Percentiles rank a stretch among this genome's conserved stretches.
These are phyloP conservation scores for Cladophialophora bantiana DNA, from an alignment of 2,329 filamentous ascomycete genomes.

Conservation along the genomic window DNA sequence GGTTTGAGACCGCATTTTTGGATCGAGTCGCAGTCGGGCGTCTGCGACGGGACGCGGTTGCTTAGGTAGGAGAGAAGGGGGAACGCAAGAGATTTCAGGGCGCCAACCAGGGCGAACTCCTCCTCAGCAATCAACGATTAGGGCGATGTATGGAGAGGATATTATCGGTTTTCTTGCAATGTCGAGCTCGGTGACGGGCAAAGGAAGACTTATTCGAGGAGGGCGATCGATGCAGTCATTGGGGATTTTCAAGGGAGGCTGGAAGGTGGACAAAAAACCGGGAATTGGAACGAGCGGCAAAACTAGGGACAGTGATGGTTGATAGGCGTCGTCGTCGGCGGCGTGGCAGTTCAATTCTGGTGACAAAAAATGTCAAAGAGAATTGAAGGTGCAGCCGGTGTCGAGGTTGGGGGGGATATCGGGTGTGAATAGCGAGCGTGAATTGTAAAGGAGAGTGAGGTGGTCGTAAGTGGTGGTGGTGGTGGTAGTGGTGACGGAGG, in stretches of 20 bases:
- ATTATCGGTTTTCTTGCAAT: conserved; percentile 9
- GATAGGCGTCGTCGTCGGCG: not conserved
- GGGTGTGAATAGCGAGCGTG: conserved; percentile 31
- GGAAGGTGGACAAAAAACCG: conserved; percentile 25
- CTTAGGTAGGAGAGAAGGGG: conserved; percentile 4
- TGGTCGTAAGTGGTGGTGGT: conserved; percentile 1
- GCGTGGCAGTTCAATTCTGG: conserved; percentile 11
- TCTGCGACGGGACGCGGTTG: conserved; percentile 10
- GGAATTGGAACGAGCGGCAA: conserved; percentile 33
- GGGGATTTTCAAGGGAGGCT: conserved; percentile 24
- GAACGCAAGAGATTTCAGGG: conserved; percentile 15
- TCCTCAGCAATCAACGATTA: conserved; percentile 14
- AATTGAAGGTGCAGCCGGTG: conserved; percentile 4
- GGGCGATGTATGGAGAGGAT: not conserved
- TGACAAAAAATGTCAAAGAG: conserved; percentile 29
- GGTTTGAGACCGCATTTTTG: conserved; percentile 36
- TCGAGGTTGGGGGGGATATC: conserved; percentile 14
- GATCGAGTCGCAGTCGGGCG: conserved; percentile 20
- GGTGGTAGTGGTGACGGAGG: conserved; percentile 33
- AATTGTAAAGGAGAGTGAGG: conserved; percentile 20
- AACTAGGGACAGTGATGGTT: conserved; percentile 25
- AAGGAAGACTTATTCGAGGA: conserved; percentile 19
- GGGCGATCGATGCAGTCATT: conserved; percentile 32
- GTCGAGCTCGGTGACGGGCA: conserved; percentile 3
- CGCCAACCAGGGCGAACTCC: conserved; percentile 34